phyloP scores from a whole-genome alignment of 78 protist species.

The Corallochytrium limacisporum region DNA sequence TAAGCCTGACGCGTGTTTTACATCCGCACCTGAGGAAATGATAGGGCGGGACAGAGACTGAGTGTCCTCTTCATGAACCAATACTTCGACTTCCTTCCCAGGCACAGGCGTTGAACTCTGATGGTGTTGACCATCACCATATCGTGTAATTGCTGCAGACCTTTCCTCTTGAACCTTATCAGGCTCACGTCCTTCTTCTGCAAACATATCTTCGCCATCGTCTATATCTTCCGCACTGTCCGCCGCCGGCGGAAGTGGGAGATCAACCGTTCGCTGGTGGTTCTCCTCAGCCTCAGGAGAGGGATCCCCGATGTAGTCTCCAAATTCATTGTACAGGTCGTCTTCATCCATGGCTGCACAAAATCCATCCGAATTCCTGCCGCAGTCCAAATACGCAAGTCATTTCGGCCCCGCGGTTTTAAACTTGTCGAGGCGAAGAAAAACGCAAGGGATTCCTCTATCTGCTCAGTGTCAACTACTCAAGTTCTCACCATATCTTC shows the following conservation, averaged over 20 bases:
- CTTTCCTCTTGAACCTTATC: not conserved
- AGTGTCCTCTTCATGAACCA: conserved; percentile 96
- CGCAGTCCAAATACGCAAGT: no score
- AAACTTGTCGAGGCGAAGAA: no score
- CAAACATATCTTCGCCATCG: conserved; percentile 26
- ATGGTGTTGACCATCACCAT: not conserved
- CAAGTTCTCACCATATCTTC: no score
- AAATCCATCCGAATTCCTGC: no score
- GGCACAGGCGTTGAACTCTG: no score
- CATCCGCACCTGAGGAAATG: conserved; percentile 57
- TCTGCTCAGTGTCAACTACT: no score
- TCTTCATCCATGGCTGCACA: conserved; percentile 6
- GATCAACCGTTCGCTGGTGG: no score
- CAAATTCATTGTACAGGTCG: conserved; percentile 85
- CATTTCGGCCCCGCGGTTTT: no score
- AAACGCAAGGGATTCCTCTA: no score
- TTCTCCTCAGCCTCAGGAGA: not conserved
- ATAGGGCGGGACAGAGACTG: conserved; percentile 89
- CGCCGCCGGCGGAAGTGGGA: not conserved
- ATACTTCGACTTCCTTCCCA: conserved; percentile 66
- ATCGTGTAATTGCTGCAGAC: not conserved
- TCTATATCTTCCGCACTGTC: conserved; percentile 5
- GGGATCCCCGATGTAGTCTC: conserved; percentile 84
- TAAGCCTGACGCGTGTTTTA: no score
- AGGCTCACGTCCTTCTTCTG: conserved; percentile 20